Evolutionary conservation across 345 rosid genomes (phyloP).

Genomic region (Stellera chamaejasme): DNA sequence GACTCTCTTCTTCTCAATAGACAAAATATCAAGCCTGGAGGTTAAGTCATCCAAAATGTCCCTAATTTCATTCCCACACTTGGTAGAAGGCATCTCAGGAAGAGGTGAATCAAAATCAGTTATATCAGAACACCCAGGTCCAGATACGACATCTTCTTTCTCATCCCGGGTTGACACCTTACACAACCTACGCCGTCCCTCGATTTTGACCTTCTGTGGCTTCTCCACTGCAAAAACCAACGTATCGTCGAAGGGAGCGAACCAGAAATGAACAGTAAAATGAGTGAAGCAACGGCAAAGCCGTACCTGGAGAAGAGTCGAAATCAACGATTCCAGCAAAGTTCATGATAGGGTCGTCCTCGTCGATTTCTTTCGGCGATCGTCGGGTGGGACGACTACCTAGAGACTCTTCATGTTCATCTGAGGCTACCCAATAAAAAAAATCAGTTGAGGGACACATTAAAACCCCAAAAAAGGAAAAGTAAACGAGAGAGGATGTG

Average conservation of each 20-base stretch:
- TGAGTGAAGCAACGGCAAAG: background rate
- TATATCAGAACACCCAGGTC: conserved; percentile 33
- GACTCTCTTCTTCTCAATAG: conserved; percentile 50
- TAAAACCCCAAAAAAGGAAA: conserved; percentile 1
- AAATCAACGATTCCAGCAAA: conserved; percentile 45
- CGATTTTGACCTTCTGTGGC: conserved; percentile 34
- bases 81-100: conserved; percentile 15
- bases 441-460: background rate
- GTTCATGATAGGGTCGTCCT: conserved; percentile 17
- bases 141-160: conserved; percentile 18
- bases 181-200: conserved; percentile 54
- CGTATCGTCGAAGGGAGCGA: background rate
- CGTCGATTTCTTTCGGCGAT: conserved; percentile 12
- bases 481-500: background rate
- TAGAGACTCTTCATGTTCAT: conserved; percentile 20
- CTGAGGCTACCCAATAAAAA: conserved; percentile 14
- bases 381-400: conserved; percentile 31
- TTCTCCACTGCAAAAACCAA: conserved; percentile 23
- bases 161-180: conserved; percentile 38
- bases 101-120: conserved; percentile 67
- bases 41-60: conserved; percentile 73
- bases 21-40: conserved; percentile 64
- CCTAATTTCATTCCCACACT: conserved; percentile 46
- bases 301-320: conserved; percentile 39
- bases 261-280: background rate